Evolutionary conservation across 805 yeast species (phyloP), one percentile per base, ranked within the genome.

Genomic region (Kodamaea kaohsiungensis): DNA sequence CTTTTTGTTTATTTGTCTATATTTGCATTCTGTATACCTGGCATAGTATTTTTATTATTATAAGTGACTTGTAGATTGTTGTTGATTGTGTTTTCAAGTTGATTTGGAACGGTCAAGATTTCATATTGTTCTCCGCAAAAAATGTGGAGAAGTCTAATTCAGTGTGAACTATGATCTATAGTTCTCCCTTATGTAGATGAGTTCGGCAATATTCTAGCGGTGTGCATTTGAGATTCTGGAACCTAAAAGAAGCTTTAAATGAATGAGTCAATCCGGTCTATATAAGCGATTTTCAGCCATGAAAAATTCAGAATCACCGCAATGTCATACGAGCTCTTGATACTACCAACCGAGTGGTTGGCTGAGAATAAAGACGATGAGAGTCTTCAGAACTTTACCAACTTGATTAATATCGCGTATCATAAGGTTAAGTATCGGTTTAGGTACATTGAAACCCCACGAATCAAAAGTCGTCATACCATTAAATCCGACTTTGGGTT

Each of bases 391-490:
- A 49, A 47, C 37, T 42, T 56, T 27, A 16, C 61, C 5, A 53
- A 62, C 7, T 53, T 79, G n/a, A 64, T 84, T 53, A 84, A 84
- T 61, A 70, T 73, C 52, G 83, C 83, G 0, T 84, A 83, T 63
- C 69, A 77, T 56, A 79, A 77, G 55, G 79, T 81, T 8, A 67
- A 79, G 53, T 72, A 56, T 63, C 73, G 72, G 57, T 84, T 68
- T 59, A 70, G 72, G 1, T 61, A 80, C 7, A 73, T 84, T 16
- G 56, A 59, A 13, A 67, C 79, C 0, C 67, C 74, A 4, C 68
- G 88, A 51, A 68, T 84, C 25, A 71, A 73, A 47, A 25, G 59
- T 27, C 53, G 59, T 0, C 57, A 56, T 0, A 25, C 57, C 0
- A 60, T 72, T 22, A 40, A 62, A 27, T 43, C 54, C 1, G 76